These are phyloP conservation scores for Hypomyces perniciosus DNA, from an alignment of 2,329 filamentous ascomycete genomes.

Conservation along the genomic window DNA sequence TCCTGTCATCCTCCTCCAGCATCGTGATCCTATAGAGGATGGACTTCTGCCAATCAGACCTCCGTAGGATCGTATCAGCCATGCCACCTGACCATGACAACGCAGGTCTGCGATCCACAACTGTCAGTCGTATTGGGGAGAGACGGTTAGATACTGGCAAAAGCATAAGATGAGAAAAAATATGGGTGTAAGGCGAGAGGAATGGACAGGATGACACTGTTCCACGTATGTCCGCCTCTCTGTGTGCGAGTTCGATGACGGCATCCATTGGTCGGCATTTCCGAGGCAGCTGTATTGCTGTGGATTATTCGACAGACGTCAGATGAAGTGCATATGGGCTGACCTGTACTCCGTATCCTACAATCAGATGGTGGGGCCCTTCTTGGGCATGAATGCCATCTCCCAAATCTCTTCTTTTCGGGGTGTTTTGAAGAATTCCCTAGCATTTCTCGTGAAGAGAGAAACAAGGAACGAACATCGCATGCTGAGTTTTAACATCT, in stretches of 20 bases:
- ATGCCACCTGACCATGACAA: conserved; percentile 11
- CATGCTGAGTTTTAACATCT: conserved; percentile 1
- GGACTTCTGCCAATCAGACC: conserved; percentile 7
- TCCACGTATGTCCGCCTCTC: conserved; percentile 11
- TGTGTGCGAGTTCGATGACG: conserved; percentile 7
- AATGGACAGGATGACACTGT: conserved; percentile 13
- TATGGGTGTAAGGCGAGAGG: conserved; percentile 6
- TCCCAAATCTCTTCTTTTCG: conserved; percentile 1
- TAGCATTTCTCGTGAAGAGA: background rate
- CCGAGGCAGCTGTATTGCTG: background rate
- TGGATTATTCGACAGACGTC: conserved; percentile 13
- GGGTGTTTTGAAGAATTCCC: background rate
- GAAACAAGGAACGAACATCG: background rate
- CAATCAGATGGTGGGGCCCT: conserved; percentile 6
- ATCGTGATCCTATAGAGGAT: background rate
- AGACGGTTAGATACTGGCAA: background rate
- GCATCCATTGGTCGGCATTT: conserved; percentile 7
- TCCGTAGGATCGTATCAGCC: conserved; percentile 5
- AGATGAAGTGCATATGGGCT: conserved; percentile 13
- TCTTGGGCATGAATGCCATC: conserved; percentile 12
- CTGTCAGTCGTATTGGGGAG: background rate
- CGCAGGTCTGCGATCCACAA: conserved; percentile 10
- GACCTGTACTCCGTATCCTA: background rate
- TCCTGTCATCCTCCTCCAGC: background rate
- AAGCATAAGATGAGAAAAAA: background rate